A percentile compares a stretch with the other conserved stretches of the same genome.
Conservation (phyloP, 179 eudicot species). For the Silene noctiflora region DNA sequence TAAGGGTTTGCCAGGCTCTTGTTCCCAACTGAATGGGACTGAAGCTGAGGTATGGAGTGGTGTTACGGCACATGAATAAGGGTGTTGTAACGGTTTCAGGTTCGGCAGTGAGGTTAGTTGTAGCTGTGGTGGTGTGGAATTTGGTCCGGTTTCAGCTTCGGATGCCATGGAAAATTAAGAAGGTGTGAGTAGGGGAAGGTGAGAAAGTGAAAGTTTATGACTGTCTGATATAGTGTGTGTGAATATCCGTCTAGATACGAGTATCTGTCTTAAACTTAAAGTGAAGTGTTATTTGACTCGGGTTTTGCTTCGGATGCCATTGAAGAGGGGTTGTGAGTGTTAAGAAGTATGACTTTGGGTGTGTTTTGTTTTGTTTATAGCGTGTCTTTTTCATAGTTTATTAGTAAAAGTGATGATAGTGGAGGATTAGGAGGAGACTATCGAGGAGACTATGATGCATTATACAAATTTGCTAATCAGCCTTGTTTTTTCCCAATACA, state of each 20-base stretch:
- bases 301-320: too few relatives aligned
- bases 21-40: constrained; percentile 77
- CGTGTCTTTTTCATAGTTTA: constrained; percentile 13
- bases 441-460: too few relatives aligned
- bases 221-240: neutral
- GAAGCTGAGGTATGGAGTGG: constrained; percentile 54
- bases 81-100: constrained; percentile 24
- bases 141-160: constrained; percentile 13
- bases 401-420: neutral
- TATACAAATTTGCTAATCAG: too few relatives aligned
- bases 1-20: constrained; percentile 68
- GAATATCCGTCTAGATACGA: too few relatives aligned
- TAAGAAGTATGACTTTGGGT: neutral
- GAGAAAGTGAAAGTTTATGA: constrained; percentile 11
- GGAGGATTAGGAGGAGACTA: neutral
- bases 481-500: too few relatives aligned
- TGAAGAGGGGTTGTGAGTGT: constrained; percentile 1
- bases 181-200: constrained; percentile 5
- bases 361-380: constrained; percentile 11
- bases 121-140: constrained; percentile 24
- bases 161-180: constrained; percentile 29
- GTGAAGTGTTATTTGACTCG: too few relatives aligned
- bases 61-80: constrained; percentile 27
- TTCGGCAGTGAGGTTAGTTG: constrained; percentile 35
- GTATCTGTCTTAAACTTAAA: neutral